Base-by-base conservation (phyloP, 139 green algal genomes). In the Deuterostichococcus epilithicus region DNA sequence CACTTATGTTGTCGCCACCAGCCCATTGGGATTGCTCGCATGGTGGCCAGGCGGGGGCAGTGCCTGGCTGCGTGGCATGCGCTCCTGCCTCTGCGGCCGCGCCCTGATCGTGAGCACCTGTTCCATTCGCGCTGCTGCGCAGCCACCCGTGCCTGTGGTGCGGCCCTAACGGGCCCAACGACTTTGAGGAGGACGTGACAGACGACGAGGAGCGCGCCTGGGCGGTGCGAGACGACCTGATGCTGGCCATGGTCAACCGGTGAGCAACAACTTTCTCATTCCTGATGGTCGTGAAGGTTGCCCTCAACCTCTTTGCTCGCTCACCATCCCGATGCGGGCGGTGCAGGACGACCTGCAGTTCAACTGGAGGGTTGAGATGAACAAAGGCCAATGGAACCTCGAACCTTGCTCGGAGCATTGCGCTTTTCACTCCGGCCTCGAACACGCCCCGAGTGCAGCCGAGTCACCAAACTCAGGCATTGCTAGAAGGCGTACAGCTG, bases 221-320 rank as follows among this genome's bases (percentile, higher is more conserved):
- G 59, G 76, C 81, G 67, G 70, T 86, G 35, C 75, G 81, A 65
- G 83, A 88, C 52, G 86, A 88, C 82, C 35, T 88, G 38, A 78
- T 79, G 68, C 36, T 52, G 30, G 83, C 83, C 10, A 39, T 84
- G 42, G 83, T 78, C 25, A 86, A 86, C 68, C 36, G 69, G 74
- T 85, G 60, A 37, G 72, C 32, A 22, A 28, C 38, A 22, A 10
- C 67, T 28, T n/a, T n/a, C n/a, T n/a, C n/a, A n/a, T n/a, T n/a
- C n/a, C n/a, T n/a, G n/a, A n/a, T n/a, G n/a, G n/a, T n/a, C n/a
- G n/a, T n/a, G n/a, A n/a, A n/a, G n/a, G n/a, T 28, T 10, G 20
- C 30, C 8, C 36, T 67, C 42, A 68, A 13, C 42, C n/a, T 38
- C 30, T 20, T 44, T 44, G 1, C 25, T 33, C 1, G 32, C 34